Percentiles rank a stretch among this genome's conserved stretches.
Evolutionary conservation across 2,329 filamentous ascomycete species (phyloP).

Genomic region (Pestalotiopsis fici): DNA sequence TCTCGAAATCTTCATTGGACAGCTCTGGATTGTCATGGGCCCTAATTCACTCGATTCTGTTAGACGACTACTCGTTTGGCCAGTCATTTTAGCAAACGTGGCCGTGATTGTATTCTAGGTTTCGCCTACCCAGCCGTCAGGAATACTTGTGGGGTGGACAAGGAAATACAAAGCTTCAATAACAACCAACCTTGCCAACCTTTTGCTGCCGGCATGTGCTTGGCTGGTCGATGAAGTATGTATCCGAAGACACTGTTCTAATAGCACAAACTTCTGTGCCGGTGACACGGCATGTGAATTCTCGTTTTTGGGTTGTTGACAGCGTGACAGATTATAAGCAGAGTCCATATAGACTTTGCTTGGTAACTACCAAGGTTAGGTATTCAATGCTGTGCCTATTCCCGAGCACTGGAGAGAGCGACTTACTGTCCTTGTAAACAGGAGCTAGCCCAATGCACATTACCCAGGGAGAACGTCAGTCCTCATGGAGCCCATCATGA

Average conservation of each 20-base stretch:
- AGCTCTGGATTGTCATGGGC: not conserved
- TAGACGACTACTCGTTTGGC: not conserved
- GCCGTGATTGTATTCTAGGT: not conserved
- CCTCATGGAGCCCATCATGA: too few species aligned
- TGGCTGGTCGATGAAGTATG: not conserved
- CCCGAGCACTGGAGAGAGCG: too few species aligned
- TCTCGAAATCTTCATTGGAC: not conserved
- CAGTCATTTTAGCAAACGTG: not conserved
- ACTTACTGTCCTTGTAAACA: too few species aligned
- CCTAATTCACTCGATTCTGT: not conserved
- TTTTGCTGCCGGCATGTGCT: not conserved
- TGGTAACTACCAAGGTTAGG: not conserved
- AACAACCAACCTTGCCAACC: not conserved
- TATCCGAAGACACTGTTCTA: not conserved
- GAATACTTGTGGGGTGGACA: not conserved
- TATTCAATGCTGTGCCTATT: too few species aligned
- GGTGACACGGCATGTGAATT: not conserved
- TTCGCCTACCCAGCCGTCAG: not conserved
- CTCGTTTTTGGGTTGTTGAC: not conserved
- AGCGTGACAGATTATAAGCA: not conserved
- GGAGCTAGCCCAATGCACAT: too few species aligned
- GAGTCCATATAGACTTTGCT: not conserved
- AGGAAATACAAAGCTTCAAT: not conserved
- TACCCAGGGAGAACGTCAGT: too few species aligned
- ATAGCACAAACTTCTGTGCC: not conserved